Evolutionary conservation across 2,329 filamentous ascomycete species (phyloP).

Genomic region (Xylaria polymorpha): DNA sequence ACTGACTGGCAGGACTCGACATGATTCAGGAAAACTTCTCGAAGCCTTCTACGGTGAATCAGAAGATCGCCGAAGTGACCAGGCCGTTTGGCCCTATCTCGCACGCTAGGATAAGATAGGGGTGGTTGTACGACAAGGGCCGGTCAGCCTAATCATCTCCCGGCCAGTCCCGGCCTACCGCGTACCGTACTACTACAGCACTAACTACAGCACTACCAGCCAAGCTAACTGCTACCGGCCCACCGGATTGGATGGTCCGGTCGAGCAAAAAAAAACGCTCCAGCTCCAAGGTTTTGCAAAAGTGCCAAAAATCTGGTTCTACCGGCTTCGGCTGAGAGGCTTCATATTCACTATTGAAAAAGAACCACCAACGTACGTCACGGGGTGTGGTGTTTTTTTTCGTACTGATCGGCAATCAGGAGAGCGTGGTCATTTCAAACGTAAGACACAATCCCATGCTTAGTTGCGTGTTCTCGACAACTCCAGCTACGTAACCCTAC

Average conservation of each 20-base stretch:
- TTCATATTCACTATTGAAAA: constrained; percentile 11
- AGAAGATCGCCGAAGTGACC: constrained; percentile 11
- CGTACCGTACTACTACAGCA: too few species aligned
- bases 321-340: constrained; percentile 14
- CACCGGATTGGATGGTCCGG: constrained; percentile 33
- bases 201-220: too few species aligned
- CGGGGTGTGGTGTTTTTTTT: neutral
- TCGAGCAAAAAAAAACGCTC: constrained; percentile 10
- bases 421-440: neutral
- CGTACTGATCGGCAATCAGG: constrained; percentile 12
- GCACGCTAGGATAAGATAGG: constrained; percentile 8
- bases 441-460: neutral
- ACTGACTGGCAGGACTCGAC: neutral
- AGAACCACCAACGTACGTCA: neutral
- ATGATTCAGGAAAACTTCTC: constrained; percentile 17
- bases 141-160: constrained; percentile 22
- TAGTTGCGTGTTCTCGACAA: neutral
- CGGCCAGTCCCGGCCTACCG: constrained; percentile 4
- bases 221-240: constrained; percentile 21
- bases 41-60: constrained; percentile 21
- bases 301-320: constrained; percentile 20
- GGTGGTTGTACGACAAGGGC: constrained; percentile 2
- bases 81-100: constrained; percentile 5
- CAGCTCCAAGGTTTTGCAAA: constrained; percentile 9
- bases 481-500: neutral